Evolutionary conservation across 2,329 filamentous ascomycete species (phyloP).

Genomic region (Cytospora piceae): DNA sequence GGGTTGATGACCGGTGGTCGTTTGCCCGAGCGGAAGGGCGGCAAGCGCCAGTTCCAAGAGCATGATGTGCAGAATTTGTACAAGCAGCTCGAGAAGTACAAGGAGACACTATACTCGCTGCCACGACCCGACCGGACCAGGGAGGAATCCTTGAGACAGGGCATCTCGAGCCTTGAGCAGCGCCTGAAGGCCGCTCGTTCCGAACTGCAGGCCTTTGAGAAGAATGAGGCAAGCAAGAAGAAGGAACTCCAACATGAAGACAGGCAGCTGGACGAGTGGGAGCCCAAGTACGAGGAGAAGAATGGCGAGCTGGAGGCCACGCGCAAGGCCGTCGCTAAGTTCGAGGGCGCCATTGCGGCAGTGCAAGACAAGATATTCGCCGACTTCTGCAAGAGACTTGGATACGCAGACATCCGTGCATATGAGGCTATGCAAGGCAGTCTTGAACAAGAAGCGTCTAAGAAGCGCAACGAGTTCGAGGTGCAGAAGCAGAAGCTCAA

Average conservation of each 20-base stretch:
- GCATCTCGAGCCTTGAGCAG: slow-evolving; percentile 79
- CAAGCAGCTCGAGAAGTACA: slow-evolving; percentile 73
- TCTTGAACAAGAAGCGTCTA: slow-evolving; percentile 84
- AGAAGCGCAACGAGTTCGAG: slow-evolving; percentile 85
- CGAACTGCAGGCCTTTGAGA: slow-evolving; percentile 77
- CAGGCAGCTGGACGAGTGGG: slow-evolving; percentile 72
- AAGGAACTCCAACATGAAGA: slow-evolving; percentile 77
- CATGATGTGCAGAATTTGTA: slow-evolving; percentile 85
- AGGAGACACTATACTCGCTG: slow-evolving; percentile 77
- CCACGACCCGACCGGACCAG: slow-evolving; percentile 78
- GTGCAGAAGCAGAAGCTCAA: slow-evolving; percentile 79
- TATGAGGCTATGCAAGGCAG: slow-evolving; percentile 94
- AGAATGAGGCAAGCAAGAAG: slow-evolving; percentile 82
- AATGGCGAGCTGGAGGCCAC: slow-evolving; percentile 66
- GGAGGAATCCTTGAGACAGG: slow-evolving; percentile 80
- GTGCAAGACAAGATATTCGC: slow-evolving; percentile 90
- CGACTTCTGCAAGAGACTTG: slow-evolving; percentile 82
- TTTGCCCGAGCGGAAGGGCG: slow-evolving; percentile 72
- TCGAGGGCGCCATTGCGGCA: slow-evolving; percentile 67
- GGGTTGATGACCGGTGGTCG: slow-evolving; percentile 96
- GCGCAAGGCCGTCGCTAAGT: slow-evolving; percentile 54
- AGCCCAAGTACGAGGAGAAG: slow-evolving; percentile 79
- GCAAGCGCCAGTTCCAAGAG: slow-evolving; percentile 85
- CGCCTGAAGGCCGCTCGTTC: slow-evolving; percentile 71
- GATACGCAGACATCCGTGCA: slow-evolving; percentile 86